Base-by-base conservation (phyloP, 2,329 filamentous ascomycete genomes). In the Ascochyta fabae region DNA sequence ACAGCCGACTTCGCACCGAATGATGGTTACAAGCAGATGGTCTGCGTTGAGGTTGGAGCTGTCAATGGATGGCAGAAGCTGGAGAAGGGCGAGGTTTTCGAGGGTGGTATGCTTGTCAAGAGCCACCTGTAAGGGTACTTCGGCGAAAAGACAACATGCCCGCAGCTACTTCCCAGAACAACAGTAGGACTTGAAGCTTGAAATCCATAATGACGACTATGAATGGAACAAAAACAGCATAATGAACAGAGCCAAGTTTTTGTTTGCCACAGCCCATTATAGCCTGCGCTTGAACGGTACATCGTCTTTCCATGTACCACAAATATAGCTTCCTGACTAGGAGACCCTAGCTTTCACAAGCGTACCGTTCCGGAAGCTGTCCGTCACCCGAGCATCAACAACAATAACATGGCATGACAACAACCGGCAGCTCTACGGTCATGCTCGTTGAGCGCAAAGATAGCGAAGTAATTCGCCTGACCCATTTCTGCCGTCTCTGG, bases 1-100 rank as follows among this genome's bases (percentile, higher is more conserved):
- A 96, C 96, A 79, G 87, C 81, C 48, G 95, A 99, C 76, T 97
- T 98, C 74, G 85, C 84, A 55, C 95, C 95, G 45, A 90, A 96
- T 71, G 90, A 93, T 49, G 95, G 90, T 34, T 98, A 89, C 81
- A 91, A 91, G 81, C 86, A 92, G 56, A 97, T 98, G 91, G 81
- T 99, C 39, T 98, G 95, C 73, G 86, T 98, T 46, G 95, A 99
- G 82, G 90, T 94, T 2, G 95, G 95, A 12, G 84, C 88, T 9
- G 94, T 98, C 16, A 83, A 85, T 63, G 86, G 83, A 6, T 98
- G 91, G 91, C 88, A 89, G 78, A 90, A 87, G 65, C 80, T 98
- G 64, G 95, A 98, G 74, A 86, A 88, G 41, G 92, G 92, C 19
- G 86, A 88, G 64, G 83, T 83, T 2, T 89, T 86, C 78, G 86